Conservation (phyloP, 164 flowering plant species). For the Annona cherimola region DNA sequence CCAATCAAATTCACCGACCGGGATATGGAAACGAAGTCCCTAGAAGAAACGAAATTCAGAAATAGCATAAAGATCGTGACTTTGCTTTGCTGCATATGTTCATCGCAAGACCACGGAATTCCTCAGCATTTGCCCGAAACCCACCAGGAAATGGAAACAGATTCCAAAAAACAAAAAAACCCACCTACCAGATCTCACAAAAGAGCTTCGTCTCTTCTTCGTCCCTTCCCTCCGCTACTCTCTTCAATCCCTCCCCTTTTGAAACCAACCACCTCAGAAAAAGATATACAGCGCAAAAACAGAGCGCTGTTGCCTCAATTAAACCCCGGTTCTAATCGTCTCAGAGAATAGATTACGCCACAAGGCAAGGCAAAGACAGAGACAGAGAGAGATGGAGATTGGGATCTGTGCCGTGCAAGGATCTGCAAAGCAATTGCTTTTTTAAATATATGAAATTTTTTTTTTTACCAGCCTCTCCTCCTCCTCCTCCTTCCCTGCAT, state of each 20-base stretch:
- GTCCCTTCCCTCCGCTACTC: constrained; percentile 2
- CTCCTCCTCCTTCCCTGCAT: constrained; percentile 50
- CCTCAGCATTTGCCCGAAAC: too few relatives aligned
- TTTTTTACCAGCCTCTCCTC: neutral
- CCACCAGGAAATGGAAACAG: too few relatives aligned
- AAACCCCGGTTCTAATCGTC: constrained; percentile 5
- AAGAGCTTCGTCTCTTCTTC: too few relatives aligned
- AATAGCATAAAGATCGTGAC: too few relatives aligned
- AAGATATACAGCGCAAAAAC: neutral
- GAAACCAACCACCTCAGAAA: too few relatives aligned
- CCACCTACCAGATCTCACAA: constrained; percentile 6
- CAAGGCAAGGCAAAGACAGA: constrained; percentile 41
- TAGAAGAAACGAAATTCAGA: too few relatives aligned
- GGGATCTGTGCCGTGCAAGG: constrained; percentile 75
- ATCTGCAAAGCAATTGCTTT: constrained; percentile 37
- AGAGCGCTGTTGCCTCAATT: constrained; percentile 7
- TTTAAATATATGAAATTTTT: too few relatives aligned
- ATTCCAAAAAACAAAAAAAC: neutral
- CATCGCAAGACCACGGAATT: too few relatives aligned
- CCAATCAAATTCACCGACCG: too few relatives aligned
- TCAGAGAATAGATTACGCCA: constrained; percentile 65
- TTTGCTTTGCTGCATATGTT: too few relatives aligned
- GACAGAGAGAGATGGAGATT: constrained; percentile 38
- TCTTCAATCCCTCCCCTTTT: neutral
- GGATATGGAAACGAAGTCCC: too few relatives aligned